Evolutionary conservation across 257 asterid species (phyloP).

Genomic region (Rhazya stricta): DNA sequence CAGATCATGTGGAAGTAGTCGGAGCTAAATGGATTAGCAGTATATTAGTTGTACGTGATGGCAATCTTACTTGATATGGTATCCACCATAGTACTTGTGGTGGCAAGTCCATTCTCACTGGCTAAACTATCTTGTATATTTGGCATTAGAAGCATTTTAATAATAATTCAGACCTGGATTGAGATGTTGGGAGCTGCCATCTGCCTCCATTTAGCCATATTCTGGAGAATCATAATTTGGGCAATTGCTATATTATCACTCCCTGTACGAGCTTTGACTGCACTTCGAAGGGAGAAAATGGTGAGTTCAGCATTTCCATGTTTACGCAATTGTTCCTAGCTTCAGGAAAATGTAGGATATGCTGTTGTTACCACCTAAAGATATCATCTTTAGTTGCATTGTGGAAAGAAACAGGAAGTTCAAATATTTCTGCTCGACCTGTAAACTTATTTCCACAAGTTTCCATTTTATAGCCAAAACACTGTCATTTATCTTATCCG

Average conservation of each 20-base stretch:
- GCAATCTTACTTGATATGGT: conserved; percentile 30
- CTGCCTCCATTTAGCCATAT: conserved; percentile 31
- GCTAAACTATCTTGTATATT: conserved; percentile 37
- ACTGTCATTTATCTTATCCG: background rate
- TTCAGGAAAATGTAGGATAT: too few species aligned
- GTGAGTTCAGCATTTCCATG: conserved; percentile 24
- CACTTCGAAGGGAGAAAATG: conserved; percentile 47
- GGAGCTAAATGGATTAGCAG: conserved; percentile 9
- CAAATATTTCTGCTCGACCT: background rate
- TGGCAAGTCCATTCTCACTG: conserved; percentile 40
- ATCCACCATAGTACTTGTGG: conserved; percentile 24
- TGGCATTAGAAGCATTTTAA: conserved; percentile 27
- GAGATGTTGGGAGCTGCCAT: conserved; percentile 49
- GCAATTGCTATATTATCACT: conserved; percentile 39
- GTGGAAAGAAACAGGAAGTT: background rate
- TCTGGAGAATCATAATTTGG: conserved; percentile 39
- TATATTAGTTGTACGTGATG: conserved; percentile 16
- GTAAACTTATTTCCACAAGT: background rate
- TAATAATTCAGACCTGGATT: conserved; percentile 40
- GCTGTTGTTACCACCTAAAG: background rate
- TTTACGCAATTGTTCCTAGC: background rate
- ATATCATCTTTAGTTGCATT: background rate
- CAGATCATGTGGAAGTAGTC: conserved; percentile 19
- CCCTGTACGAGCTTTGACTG: conserved; percentile 45
- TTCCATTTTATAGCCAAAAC: background rate